Conservation (phyloP, 164 flowering plant species). For the Chimonanthus salicifolius region DNA sequence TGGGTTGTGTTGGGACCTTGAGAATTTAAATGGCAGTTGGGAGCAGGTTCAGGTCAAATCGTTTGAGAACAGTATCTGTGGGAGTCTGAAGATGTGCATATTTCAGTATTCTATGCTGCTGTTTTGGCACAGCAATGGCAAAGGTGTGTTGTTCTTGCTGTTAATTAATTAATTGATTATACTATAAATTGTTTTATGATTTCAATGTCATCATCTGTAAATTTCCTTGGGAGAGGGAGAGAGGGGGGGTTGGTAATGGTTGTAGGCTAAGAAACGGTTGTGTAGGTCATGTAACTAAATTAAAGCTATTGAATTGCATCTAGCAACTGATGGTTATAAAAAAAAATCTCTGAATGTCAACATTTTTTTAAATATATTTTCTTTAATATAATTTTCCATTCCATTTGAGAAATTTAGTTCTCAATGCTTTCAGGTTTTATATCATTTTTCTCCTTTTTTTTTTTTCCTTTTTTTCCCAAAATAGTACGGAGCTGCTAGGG, state of each 20-base stretch:
- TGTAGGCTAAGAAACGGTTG: background rate
- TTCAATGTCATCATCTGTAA: background rate
- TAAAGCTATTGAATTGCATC: too few relatives aligned
- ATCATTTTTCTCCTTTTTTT: too few relatives aligned
- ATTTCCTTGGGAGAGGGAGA: background rate
- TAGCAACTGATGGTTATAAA: too few relatives aligned
- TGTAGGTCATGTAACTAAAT: background rate
- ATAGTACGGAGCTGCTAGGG: too few relatives aligned
- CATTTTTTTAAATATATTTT: too few relatives aligned
- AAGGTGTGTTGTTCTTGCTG: constrained; percentile 33
- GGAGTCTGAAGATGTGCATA: constrained; percentile 49
- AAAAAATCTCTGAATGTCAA: too few relatives aligned
- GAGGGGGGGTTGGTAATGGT: background rate
- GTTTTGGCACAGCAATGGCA: constrained; percentile 25
- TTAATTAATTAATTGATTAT: background rate
- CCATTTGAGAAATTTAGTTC: background rate
- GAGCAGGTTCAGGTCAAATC: constrained; percentile 66
- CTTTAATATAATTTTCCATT: background rate
- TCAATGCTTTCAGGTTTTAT: background rate
- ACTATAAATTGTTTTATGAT: background rate
- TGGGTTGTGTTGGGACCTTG: constrained; percentile 25
- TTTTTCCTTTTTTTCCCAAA: too few relatives aligned
- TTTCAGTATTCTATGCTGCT: constrained; percentile 61
- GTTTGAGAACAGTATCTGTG: constrained; percentile 46
- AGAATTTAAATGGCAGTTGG: constrained; percentile 60